Conservation (phyloP, 2,329 filamentous ascomycete genomes). For the Cladosporium colombiae region DNA sequence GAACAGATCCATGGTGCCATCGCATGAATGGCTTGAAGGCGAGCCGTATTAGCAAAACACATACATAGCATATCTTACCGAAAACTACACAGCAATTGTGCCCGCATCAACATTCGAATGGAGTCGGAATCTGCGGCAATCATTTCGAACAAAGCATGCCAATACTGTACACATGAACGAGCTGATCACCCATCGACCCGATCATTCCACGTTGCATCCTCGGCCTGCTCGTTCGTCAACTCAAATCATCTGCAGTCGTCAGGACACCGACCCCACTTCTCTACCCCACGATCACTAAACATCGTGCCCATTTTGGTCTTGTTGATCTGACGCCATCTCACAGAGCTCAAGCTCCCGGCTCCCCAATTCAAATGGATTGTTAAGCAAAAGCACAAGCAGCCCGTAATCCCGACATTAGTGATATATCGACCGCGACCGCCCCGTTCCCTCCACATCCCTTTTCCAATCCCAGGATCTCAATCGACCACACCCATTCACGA, state of each 20-base stretch:
- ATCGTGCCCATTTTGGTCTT: background rate
- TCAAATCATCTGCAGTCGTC: background rate
- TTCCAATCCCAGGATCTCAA: background rate
- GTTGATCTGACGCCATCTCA: slow-evolving; percentile 11
- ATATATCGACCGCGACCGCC: background rate
- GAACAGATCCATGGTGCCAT: background rate
- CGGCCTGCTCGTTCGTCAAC: background rate
- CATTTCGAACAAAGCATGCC: background rate
- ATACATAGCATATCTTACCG: background rate
- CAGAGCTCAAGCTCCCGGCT: background rate
- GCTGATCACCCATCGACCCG: too few relatives aligned
- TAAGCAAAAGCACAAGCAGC: slow-evolving; percentile 10
- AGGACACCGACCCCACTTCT: background rate
- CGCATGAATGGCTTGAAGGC: background rate
- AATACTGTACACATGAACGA: too few relatives aligned
- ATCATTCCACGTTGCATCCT: background rate
- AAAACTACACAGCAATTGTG: background rate
- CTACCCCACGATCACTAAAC: slow-evolving; percentile 7
- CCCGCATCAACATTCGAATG: background rate
- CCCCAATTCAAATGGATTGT: slow-evolving; percentile 10
- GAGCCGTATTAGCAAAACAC: background rate
- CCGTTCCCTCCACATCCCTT: background rate
- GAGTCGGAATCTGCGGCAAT: background rate
- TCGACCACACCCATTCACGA: background rate
- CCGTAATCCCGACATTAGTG: background rate